These are phyloP conservation scores for Aspergillus glaucus DNA, from an alignment of 2,329 filamentous ascomycete species.

Conservation along the genomic window DNA sequence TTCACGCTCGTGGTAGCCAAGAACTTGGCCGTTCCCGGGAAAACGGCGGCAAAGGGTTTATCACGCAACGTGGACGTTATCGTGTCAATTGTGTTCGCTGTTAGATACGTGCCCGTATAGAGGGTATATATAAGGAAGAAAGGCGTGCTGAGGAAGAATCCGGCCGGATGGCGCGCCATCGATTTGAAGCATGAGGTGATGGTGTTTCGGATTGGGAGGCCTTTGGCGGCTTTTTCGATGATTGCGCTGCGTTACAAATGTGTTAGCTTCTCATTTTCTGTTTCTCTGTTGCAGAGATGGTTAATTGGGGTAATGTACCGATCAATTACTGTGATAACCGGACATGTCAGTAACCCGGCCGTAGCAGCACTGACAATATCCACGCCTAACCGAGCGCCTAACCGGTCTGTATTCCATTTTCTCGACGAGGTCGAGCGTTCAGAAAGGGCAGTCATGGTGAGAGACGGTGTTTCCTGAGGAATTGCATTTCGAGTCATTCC, in stretches of 20 bases:
- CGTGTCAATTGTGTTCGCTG: constrained; percentile 83
- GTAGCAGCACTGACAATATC: constrained; percentile 64
- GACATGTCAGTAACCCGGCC: constrained; percentile 71
- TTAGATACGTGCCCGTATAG: constrained; percentile 84
- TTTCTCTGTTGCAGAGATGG: background rate
- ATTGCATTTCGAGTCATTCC: constrained; percentile 27
- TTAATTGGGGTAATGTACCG: constrained; percentile 45
- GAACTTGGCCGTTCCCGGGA: constrained; percentile 74
- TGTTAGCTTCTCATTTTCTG: constrained; percentile 1
- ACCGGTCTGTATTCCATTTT: constrained; percentile 69
- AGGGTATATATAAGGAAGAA: constrained; percentile 51
- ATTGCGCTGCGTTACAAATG: constrained; percentile 33
- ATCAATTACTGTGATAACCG: constrained; percentile 82
- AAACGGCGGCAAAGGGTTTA: constrained; percentile 54
- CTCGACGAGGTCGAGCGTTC: constrained; percentile 12
- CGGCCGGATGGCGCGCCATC: constrained; percentile 35
- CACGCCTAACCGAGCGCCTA: constrained; percentile 59
- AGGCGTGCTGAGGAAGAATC: constrained; percentile 43
- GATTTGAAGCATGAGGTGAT: constrained; percentile 34
- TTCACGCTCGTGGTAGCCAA: constrained; percentile 73
- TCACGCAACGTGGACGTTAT: constrained; percentile 58
- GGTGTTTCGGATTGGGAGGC: constrained; percentile 36
- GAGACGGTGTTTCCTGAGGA: constrained; percentile 16
- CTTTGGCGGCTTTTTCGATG: constrained; percentile 45
- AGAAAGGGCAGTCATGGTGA: constrained; percentile 17